Conservation (phyloP, 352 stramenopile genomes). For the Phytophthora sansomeana region DNA sequence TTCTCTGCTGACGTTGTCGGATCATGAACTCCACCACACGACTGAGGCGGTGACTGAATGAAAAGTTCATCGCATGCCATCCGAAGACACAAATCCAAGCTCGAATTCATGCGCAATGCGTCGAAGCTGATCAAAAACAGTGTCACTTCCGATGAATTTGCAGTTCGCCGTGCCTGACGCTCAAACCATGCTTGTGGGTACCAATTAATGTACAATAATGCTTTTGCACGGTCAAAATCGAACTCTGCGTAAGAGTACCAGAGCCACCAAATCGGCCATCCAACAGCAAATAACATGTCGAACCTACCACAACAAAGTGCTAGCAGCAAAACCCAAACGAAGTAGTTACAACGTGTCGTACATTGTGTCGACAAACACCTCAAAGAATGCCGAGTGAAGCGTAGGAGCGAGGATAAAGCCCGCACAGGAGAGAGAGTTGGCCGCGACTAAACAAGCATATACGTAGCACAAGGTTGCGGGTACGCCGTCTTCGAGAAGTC, state of each 20-base stretch:
- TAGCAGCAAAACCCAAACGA: background rate
- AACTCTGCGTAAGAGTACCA: slow-evolving; percentile 24
- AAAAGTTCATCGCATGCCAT: slow-evolving; percentile 33
- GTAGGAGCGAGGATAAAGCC: slow-evolving; percentile 13
- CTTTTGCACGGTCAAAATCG: slow-evolving; percentile 20
- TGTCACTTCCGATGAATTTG: slow-evolving; percentile 23
- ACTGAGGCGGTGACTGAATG: slow-evolving; percentile 21
- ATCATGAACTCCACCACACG: slow-evolving; percentile 23
- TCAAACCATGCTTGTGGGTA: slow-evolving; percentile 15
- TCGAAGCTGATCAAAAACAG: slow-evolving; percentile 35
- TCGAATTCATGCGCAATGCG: slow-evolving; percentile 24
- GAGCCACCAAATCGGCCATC: slow-evolving; percentile 25
- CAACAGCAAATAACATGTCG: slow-evolving; percentile 30
- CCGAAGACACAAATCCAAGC: slow-evolving; percentile 12
- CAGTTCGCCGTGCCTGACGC: slow-evolving; percentile 13
- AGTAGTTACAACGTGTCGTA: background rate
- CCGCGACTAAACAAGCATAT: slow-evolving; percentile 15
- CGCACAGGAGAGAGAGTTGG: slow-evolving; percentile 22
- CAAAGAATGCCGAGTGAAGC: slow-evolving; percentile 20
- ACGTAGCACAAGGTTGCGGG: slow-evolving; percentile 20
- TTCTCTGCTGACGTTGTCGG: background rate
- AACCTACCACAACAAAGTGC: slow-evolving; percentile 1
- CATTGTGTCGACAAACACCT: slow-evolving; percentile 28
- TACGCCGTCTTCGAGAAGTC: slow-evolving; percentile 23
- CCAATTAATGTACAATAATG: slow-evolving; percentile 11